Evolutionary conservation across 164 flowering plant genomes (phyloP), one percentile per base, ranked within the genome.

Genomic region (Vitis amurensis): DNA sequence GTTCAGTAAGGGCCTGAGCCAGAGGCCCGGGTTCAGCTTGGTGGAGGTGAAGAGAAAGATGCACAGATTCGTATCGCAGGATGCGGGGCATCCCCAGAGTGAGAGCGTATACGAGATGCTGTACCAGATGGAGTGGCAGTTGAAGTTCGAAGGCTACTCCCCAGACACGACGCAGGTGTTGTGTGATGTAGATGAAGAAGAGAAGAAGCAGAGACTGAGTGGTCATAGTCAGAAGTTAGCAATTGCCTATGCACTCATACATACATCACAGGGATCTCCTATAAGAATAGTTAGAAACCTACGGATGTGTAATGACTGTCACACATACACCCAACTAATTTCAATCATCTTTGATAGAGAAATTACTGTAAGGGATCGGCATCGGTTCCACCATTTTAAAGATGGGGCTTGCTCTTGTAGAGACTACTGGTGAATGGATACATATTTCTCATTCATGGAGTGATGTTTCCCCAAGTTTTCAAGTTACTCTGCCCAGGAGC

Each of bases 111-210:
- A 87, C 50, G 89, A 89, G 68, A 89, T 91, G 97, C 74, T 91
- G 55, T 83, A 88, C 76, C 92, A 93, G 70, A 93, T 93, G 87
- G 93, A 87, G 44, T 91, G 97, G 98, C 96, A 89, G 72, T 29
- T 93, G 73, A 88, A 79, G 64, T 91, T 90, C 65, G 95, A 89
- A 73, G 97, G 94, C n/a, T 93, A 93, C 71, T 51, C 63, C 0
- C 82, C 91, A 6, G 94, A 93, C 61, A 85, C 81, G 67, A 81
- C 93, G 1, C 84, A 82, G 62, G 88, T 89, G 27, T 49, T 86
- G 81, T 68, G 85, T 23, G 81, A 89, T 69, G 89, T 80, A 31
- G 90, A 85, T 59, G 98, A 90, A 66, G 91, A 87, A 66, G 95
- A 88, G 73, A 90, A 91, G 85, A 81, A 74, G 66, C 64, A 78